Base-by-base conservation (phyloP, 83 land plant species). In the Diphasiastrum complanatum region DNA sequence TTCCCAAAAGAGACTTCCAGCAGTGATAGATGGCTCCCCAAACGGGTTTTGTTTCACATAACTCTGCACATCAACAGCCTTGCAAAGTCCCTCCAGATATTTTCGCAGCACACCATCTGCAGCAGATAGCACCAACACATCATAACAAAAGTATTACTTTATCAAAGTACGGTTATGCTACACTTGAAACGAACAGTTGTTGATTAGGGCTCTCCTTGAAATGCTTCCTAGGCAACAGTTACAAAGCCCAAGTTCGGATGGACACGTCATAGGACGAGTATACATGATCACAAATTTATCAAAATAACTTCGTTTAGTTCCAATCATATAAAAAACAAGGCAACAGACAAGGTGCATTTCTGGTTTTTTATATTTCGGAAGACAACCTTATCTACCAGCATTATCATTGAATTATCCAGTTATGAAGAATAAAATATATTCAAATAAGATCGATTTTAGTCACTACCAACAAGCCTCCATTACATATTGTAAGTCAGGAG, bases 41-140 rank as follows among this genome's bases (percentile, higher is more conserved):
- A 66, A 37, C 5, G 69, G 64, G 48, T 66, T 38, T 3, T 28
- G 10, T 16, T 47, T 33, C 23, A 66, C 69, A 54, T 36, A 66
- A 29, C 54, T 46, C 16, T 24, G 69, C 3, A 40, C 61, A 51
- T 66, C 65, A 14, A 0, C 12, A 3, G 47, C 46, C 4, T 53
- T 47, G 24, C 26, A 12, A 18, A 40, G 23, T 29, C 37, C 18
- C 31, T 35, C 24, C 33, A 66, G 28, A 29, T 56, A 66, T 0
- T 19, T 47, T 11, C 10, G 30, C 0, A 66, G 65, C 3, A 56
- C 12, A 30, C 56, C 69, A 2, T 14, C 19, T 51, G 47, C 24
- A 32, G n/a, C 64, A 74, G 72, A 75, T 51, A 33, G 5, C 2
- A 40, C 25, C 55, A 12, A 48, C 33, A 29, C 37, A 58, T 1